A percentile compares a stretch with the other conserved stretches of the same genome.
Evolutionary conservation across 352 stramenopile genomes (phyloP).

Genomic region (Saprolegnia diclina): DNA sequence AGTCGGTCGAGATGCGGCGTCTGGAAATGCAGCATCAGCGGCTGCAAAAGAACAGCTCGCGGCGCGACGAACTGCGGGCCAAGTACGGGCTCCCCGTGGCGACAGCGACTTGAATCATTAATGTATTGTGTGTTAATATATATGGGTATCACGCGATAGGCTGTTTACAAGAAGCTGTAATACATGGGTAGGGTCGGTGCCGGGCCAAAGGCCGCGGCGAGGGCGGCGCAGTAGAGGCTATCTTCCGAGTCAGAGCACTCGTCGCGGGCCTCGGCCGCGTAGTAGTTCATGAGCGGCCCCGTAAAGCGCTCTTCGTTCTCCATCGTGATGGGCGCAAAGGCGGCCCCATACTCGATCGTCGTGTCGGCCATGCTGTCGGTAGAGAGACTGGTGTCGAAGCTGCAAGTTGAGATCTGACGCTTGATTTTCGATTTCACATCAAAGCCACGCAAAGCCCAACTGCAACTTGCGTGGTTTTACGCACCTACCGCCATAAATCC

Average conservation of each 20-base stretch:
- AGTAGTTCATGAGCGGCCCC: slow-evolving; percentile 9
- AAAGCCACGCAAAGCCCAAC: neutral
- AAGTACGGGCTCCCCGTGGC: slow-evolving; percentile 20
- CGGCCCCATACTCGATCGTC: neutral
- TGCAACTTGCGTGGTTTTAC: slow-evolving; percentile 11
- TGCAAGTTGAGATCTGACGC: slow-evolving; percentile 12
- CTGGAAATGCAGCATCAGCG: slow-evolving; percentile 22
- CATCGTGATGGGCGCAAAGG: slow-evolving; percentile 2
- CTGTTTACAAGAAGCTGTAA: slow-evolving; percentile 23
- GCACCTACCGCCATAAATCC: slow-evolving; percentile 3
- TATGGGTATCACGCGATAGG: neutral
- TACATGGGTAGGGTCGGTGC: neutral
- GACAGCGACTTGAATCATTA: neutral
- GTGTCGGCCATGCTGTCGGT: slow-evolving; percentile 3
- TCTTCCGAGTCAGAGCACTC: slow-evolving; percentile 26
- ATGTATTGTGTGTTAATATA: neutral
- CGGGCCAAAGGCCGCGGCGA: neutral
- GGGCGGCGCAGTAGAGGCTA: neutral
- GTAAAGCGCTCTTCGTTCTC: slow-evolving; percentile 13
- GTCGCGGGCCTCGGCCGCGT: slow-evolving; percentile 13
- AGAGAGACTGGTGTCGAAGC: neutral
- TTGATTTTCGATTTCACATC: slow-evolving; percentile 4
- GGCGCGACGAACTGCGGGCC: slow-evolving; percentile 13
- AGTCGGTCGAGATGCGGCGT: slow-evolving; percentile 19
- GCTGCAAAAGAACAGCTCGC: slow-evolving; percentile 21